These are phyloP conservation scores for Alternaria panax DNA, from an alignment of 2,329 filamentous ascomycete species.

Conservation along the genomic window DNA sequence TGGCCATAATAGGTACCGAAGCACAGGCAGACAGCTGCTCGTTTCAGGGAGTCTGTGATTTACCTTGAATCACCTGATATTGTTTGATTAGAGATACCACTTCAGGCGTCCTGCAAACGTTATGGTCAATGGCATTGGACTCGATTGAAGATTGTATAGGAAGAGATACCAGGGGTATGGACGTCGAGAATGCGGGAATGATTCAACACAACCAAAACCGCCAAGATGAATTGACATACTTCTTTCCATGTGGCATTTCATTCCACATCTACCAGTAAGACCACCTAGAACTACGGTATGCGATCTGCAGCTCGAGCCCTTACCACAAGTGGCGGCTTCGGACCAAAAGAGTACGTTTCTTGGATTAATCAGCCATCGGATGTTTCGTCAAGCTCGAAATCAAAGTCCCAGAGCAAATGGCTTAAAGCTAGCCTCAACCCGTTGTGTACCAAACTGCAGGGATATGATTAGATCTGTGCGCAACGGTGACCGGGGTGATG, in stretches of 20 bases:
- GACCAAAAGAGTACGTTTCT: conserved; percentile 8
- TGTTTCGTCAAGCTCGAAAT: conserved; percentile 5
- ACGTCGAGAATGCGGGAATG: not conserved
- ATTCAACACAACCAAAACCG: not conserved
- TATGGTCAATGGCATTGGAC: not conserved
- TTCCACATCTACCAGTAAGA: too few relatives aligned
- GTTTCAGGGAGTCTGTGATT: not conserved
- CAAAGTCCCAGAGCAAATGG: conserved; percentile 2
- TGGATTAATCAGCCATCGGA: conserved; percentile 1
- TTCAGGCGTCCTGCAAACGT: not conserved
- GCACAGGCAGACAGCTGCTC: not conserved
- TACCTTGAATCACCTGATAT: not conserved
- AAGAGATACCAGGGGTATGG: not conserved
- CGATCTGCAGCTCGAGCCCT: not conserved
- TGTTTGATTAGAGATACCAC: not conserved
- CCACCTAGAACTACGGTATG: not conserved
- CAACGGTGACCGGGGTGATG: not conserved
- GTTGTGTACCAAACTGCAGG: conserved; percentile 2
- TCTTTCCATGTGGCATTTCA: not conserved
- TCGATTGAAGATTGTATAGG: not conserved
- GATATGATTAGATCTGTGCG: not conserved
- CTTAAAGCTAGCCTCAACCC: conserved; percentile 6
- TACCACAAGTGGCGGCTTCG: conserved; percentile 8
- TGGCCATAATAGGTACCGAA: not conserved
- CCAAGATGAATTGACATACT: not conserved